Evolutionary conservation across 2,329 filamentous ascomycete genomes (phyloP).

Genomic region (Rutstroemia sydowiana): DNA sequence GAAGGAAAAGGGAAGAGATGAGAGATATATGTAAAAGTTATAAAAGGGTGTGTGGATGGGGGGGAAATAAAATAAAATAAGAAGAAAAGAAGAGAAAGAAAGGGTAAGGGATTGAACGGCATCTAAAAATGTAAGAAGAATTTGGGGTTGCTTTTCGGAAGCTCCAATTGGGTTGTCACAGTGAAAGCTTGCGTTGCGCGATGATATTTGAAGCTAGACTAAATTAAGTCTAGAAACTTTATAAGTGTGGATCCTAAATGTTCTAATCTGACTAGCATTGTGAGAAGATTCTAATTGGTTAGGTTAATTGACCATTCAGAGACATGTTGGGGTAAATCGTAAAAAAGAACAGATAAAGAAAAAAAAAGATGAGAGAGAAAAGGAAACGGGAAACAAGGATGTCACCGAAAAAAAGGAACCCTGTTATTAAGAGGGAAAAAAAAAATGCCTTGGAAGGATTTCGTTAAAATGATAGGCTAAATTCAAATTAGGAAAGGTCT

Average conservation of each 20-base stretch:
- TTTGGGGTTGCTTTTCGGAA: constrained; percentile 12
- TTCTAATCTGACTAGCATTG: background rate
- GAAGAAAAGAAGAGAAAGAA: constrained; percentile 2
- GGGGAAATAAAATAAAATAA: constrained; percentile 9
- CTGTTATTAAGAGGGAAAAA: too few species aligned
- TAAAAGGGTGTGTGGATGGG: constrained; percentile 8
- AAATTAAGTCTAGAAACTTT: background rate
- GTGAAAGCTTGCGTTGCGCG: constrained; percentile 7
- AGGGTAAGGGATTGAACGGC: background rate
- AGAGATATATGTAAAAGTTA: constrained; percentile 11
- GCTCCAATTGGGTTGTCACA: constrained; percentile 13
- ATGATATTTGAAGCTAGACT: constrained; percentile 6
- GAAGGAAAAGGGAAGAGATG: constrained; percentile 4
- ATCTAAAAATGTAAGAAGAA: constrained; percentile 2
- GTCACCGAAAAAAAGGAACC: background rate
- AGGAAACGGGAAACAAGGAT: background rate
- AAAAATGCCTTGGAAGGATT: too few species aligned
- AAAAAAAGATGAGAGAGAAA: background rate
- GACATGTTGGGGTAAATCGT: constrained; percentile 2
- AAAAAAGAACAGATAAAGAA: background rate
- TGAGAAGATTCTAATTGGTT: constrained; percentile 1
- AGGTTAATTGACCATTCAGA: background rate
- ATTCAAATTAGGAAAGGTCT: too few species aligned
- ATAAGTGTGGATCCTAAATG: background rate
- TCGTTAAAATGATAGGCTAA: too few species aligned